Percentiles rank a stretch among this genome's conserved stretches.
Evolutionary conservation across 2,329 filamentous ascomycete genomes (phyloP).

Genomic region (Lithohypha guttulata): DNA sequence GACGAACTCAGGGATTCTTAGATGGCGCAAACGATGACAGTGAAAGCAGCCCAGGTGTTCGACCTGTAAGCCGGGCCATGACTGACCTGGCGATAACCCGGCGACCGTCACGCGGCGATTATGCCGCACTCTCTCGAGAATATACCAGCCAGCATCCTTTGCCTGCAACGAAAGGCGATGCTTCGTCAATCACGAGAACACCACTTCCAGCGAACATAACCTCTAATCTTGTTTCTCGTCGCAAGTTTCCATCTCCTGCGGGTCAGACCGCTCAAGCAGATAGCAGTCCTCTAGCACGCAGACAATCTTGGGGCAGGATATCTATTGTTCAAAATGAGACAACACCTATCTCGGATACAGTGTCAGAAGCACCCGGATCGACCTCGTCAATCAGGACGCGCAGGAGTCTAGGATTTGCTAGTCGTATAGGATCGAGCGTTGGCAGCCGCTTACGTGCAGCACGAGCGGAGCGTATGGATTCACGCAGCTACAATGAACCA

Average conservation of each 20-base stretch:
- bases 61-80: constrained; percentile 33
- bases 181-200: constrained; percentile 11
- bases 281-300: constrained; percentile 13
- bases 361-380: background rate
- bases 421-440: constrained; percentile 18
- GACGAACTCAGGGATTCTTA: constrained; percentile 24
- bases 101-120: constrained; percentile 27
- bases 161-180: constrained; percentile 13
- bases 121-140: constrained; percentile 23
- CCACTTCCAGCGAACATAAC: constrained; percentile 16
- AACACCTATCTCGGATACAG: background rate
- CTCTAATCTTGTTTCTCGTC: constrained; percentile 17
- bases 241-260: constrained; percentile 15
- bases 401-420: constrained; percentile 20
- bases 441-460: constrained; percentile 19
- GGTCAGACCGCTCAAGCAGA: constrained; percentile 11
- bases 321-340: constrained; percentile 15
- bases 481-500: constrained; percentile 5
- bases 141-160: constrained; percentile 26
- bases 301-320: constrained; percentile 19
- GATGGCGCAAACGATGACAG: constrained; percentile 28
- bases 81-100: constrained; percentile 30
- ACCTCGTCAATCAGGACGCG: constrained; percentile 10
- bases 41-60: constrained; percentile 25
- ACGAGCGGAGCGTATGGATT: constrained; percentile 14